Base-by-base conservation (phyloP, 2,329 filamentous ascomycete genomes). In the Samsoniella hepiali region DNA sequence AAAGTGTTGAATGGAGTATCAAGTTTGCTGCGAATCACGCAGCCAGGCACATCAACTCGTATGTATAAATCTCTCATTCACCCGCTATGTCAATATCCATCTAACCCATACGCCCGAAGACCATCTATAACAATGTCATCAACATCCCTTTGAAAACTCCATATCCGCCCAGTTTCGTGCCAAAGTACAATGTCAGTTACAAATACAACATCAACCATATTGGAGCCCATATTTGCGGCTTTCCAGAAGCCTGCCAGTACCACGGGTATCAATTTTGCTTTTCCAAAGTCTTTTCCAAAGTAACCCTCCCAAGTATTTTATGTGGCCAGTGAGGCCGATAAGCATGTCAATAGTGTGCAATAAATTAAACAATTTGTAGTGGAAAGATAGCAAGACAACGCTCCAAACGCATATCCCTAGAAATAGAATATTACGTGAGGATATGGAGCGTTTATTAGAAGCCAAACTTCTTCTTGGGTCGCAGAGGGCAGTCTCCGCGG, bases 401-500 rank as follows among this genome's bases (percentile, higher is more conserved):
- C 56, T 40, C 56, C 27, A 13, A 42, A 59, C 11, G 5, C 6
- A 55, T 44, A 17, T 22, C 15, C 10, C 17, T 5, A 51, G 44
- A 27, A 55, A 36, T 17, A 22, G 15, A 56, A 50, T 22, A 50
- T 44, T 36, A 27, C 34, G 42, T 9, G 5, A 22, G 15, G 1
- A 11, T 29, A 9, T 53, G n/a, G 9, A 29, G 17, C 15, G 53
- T 2, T 29, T 7, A 27, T 45, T 50, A 40, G 47, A 51, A 44
- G 66, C 65, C 71, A 64, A 69, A 68, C 62, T 72, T 76, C 63
- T 67, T 71, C 64, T 72, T 72, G 15, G 75, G 74, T 61, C 74
- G 70, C 13, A 77, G 67, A 5, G 76, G 76, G 53, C 76, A 78
- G 63, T 72, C 71, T 29, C 68, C 70, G 29, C 68, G 67, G 64